These are phyloP conservation scores for Dillenia turbinata DNA, from an alignment of 164 flowering plant genomes.

Conservation along the genomic window DNA sequence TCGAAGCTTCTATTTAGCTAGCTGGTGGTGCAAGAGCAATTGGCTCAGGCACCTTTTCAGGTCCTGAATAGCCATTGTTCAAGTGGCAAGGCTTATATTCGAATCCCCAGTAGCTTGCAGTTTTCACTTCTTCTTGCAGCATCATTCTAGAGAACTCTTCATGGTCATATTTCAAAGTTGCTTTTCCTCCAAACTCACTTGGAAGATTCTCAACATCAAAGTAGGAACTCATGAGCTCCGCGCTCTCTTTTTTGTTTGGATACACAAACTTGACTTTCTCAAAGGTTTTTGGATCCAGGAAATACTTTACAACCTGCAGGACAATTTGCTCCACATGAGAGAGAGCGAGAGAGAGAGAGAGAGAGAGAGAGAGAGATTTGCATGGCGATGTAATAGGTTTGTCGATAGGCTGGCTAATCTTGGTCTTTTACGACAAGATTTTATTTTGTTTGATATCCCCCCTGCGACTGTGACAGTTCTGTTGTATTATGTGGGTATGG, in stretches of 20 bases:
- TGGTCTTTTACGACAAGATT: too few species aligned
- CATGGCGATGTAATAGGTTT: too few species aligned
- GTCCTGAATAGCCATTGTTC: constrained; percentile 11
- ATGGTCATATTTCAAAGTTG: constrained; percentile 53
- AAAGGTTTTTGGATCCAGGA: constrained; percentile 61
- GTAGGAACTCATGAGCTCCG: constrained; percentile 61
- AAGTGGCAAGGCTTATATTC: constrained; percentile 18
- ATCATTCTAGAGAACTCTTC: constrained; percentile 62
- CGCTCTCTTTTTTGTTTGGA: constrained; percentile 55
- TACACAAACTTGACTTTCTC: constrained; percentile 76
- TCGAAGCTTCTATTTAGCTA: too few species aligned
- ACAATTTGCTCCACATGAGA: background rate
- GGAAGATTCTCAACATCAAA: constrained; percentile 82
- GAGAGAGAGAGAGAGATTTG: background rate
- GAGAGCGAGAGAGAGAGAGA: background rate
- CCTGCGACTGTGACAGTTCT: too few species aligned
- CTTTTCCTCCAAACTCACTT: constrained; percentile 67
- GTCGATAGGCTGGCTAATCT: too few species aligned
- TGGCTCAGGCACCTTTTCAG: constrained; percentile 23
- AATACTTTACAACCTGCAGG: constrained; percentile 63
- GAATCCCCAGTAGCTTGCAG: constrained; percentile 55
- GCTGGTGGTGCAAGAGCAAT: constrained; percentile 8
- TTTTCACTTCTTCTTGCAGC: constrained; percentile 49
- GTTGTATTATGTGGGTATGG: too few species aligned
- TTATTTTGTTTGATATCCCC: too few species aligned